phyloP scores from a whole-genome alignment of 164 flowering plant genomes.

The Tetrastigma voinierianum region DNA sequence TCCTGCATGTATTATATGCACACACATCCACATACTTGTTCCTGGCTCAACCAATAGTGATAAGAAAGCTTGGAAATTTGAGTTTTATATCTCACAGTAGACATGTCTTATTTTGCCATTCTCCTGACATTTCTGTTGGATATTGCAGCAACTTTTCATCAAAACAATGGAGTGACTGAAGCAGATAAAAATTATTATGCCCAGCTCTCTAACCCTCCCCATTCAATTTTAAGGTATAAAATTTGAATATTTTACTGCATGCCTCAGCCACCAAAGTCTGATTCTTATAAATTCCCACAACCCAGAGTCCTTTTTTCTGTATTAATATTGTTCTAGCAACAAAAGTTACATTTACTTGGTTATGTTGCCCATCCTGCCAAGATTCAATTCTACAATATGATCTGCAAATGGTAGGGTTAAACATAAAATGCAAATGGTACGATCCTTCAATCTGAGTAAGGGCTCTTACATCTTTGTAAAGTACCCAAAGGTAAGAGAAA shows the following conservation, averaged over 20 bases:
- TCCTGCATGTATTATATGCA: no score
- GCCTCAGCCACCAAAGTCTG: neutral
- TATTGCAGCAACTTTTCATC: constrained; percentile 35
- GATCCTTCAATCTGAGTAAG: no score
- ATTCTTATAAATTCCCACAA: neutral
- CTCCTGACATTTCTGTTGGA: neutral
- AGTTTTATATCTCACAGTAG: neutral
- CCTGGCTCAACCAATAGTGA: no score
- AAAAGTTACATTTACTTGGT: no score
- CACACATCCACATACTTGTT: no score
- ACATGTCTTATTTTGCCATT: neutral
- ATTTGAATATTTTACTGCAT: neutral
- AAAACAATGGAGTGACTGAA: constrained; percentile 19
- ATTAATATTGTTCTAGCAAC: no score
- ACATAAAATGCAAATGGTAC: no score
- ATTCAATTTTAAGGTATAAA: constrained; percentile 31
- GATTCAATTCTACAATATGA: no score
- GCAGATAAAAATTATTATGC: constrained; percentile 14
- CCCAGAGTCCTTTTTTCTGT: neutral
- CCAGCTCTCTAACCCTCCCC: constrained; percentile 15
- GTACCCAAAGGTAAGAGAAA: no score
- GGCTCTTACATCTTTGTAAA: no score
- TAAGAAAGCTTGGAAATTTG: neutral
- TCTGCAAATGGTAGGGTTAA: no score
- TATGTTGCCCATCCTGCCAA: no score